A percentile compares a stretch with the other conserved stretches of the same genome.
Evolutionary conservation across 768 basidiomycete genomes (phyloP).

Genomic region (Xerocomus spinulosus): DNA sequence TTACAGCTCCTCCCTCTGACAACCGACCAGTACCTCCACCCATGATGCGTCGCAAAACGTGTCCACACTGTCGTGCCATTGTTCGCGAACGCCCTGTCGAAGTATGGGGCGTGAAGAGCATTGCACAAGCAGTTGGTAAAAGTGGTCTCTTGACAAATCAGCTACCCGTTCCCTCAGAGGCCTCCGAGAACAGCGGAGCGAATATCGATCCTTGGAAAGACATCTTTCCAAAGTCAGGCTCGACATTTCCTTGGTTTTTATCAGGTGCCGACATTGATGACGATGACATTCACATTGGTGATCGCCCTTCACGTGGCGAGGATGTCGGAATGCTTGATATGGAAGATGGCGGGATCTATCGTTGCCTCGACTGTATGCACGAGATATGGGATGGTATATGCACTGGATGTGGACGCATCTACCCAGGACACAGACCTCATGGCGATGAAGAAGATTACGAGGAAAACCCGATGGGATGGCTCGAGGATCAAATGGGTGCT

Average conservation of each 20-base stretch:
- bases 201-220: conserved; percentile 61
- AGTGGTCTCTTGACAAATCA: conserved; percentile 44
- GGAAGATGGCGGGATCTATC: conserved; percentile 73
- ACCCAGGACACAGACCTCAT: conserved; percentile 46
- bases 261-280: conserved; percentile 19
- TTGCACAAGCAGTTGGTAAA: conserved; percentile 43
- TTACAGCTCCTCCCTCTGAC: conserved; percentile 43
- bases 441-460: conserved; percentile 27
- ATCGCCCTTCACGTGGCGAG: conserved; percentile 24
- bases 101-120: conserved; percentile 45
- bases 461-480: conserved; percentile 30
- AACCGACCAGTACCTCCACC: conserved; percentile 22
- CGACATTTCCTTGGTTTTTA: conserved; percentile 22
- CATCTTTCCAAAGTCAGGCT: conserved; percentile 43
- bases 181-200: conserved; percentile 20
- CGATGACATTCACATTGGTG: conserved; percentile 13
- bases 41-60: conserved; percentile 38
- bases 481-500: conserved; percentile 37
- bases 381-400: conserved; percentile 74
- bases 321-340: conserved; percentile 63
- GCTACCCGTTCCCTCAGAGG: conserved; percentile 25
- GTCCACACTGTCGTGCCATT: conserved; percentile 42
- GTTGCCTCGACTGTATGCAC: conserved; percentile 72
- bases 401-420: conserved; percentile 54
- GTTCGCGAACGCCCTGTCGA: conserved; percentile 44